Conservation (phyloP, 441 rosid genomes). For the Croton laevigatus region DNA sequence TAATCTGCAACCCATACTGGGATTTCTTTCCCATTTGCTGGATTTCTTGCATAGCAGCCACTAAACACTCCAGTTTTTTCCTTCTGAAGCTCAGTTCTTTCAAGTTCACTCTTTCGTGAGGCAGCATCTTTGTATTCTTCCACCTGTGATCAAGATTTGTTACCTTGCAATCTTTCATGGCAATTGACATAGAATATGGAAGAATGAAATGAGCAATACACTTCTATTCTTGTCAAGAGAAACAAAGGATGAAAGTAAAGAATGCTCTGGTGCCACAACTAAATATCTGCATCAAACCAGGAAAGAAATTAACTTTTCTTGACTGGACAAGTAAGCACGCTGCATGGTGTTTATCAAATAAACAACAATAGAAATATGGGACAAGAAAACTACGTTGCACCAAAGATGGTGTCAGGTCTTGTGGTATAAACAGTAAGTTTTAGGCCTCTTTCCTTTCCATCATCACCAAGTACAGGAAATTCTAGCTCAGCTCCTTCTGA, state of each 20-base stretch:
- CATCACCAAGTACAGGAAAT: constrained; percentile 54
- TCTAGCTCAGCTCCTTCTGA: constrained; percentile 88
- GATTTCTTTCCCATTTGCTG: constrained; percentile 80
- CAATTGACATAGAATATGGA: constrained; percentile 6
- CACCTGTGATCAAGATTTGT: constrained; percentile 47
- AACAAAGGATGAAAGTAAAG: constrained; percentile 51
- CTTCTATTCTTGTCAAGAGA: constrained; percentile 44
- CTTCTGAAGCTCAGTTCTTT: constrained; percentile 96
- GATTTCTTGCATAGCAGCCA: constrained; percentile 82
- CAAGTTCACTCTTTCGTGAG: constrained; percentile 83
- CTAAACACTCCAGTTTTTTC: constrained; percentile 91
- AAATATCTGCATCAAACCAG: constrained; percentile 59
- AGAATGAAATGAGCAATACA: constrained; percentile 36
- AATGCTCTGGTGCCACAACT: constrained; percentile 95
- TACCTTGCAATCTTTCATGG: constrained; percentile 11
- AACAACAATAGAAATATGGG: not conserved
- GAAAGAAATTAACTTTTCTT: constrained; percentile 11
- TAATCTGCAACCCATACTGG: constrained; percentile 99
- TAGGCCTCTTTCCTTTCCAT: constrained; percentile 51
- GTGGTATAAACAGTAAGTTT: constrained; percentile 77
- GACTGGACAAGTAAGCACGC: not conserved
- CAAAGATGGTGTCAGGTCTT: constrained; percentile 70
- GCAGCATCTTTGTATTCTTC: constrained; percentile 80
- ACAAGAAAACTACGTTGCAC: not conserved
- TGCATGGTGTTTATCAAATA: not conserved